A percentile compares a stretch with the other conserved stretches of the same genome.
These are phyloP conservation scores for Xylaria longipes DNA, from an alignment of 495 filamentous ascomycete species.

Conservation along the genomic window DNA sequence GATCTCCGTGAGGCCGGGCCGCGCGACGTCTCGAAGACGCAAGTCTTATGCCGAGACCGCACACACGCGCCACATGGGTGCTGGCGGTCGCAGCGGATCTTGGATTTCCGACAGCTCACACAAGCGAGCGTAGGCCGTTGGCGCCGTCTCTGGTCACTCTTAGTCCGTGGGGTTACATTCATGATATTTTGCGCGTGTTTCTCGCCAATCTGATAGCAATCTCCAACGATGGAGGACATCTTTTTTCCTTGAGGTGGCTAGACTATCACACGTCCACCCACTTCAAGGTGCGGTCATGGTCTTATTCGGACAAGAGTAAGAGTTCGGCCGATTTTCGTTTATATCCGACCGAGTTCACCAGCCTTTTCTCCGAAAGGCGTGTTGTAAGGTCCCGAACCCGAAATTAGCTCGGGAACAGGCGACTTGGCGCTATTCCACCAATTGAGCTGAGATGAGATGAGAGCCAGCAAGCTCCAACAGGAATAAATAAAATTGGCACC, in stretches of 20 bases:
- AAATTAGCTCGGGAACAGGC: neutral
- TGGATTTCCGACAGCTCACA: conserved; percentile 53
- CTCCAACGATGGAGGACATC: neutral
- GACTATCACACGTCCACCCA: neutral
- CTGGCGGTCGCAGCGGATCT: conserved; percentile 59
- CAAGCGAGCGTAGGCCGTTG: conserved; percentile 40
- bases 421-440: neutral
- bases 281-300: neutral
- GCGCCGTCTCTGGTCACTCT: conserved; percentile 17
- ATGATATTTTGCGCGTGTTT: neutral
- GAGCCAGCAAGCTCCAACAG: neutral
- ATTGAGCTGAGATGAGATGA: neutral
- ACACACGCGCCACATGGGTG: conserved; percentile 59
- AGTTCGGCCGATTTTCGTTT: conserved; percentile 24
- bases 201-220: neutral
- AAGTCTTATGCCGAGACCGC: conserved; percentile 51
- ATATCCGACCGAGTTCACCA: neutral
- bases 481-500: neutral
- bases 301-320: conserved; percentile 1
- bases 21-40: conserved; percentile 44
- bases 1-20: conserved; percentile 32
- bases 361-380: neutral
- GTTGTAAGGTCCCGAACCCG: neutral
- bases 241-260: neutral
- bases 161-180: neutral